Percentiles rank a stretch among this genome's conserved stretches.
Evolutionary conservation across 495 filamentous ascomycete genomes (phyloP).

Genomic region (Venustampulla echinocandica): DNA sequence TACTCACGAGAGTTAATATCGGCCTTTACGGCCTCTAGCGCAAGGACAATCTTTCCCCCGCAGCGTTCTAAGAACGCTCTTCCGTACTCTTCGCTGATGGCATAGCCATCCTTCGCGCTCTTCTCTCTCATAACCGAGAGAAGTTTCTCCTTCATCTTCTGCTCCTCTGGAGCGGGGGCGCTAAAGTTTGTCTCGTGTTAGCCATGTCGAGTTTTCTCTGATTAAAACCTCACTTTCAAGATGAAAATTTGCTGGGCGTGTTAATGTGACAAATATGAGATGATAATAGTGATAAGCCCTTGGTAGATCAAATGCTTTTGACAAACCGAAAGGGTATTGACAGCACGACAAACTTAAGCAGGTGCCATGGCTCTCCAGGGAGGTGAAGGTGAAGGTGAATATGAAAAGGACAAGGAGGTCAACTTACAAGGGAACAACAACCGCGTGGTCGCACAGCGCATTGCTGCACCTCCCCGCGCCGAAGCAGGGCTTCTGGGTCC

Average conservation of each 20-base stretch:
- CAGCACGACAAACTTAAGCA: too few relatives aligned
- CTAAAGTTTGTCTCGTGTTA: background rate
- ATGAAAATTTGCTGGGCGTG: too few relatives aligned
- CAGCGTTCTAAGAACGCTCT: background rate
- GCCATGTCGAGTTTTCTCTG: background rate
- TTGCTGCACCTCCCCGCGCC: background rate
- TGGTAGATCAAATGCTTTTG: too few relatives aligned
- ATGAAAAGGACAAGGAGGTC: background rate
- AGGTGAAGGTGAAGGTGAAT: too few relatives aligned
- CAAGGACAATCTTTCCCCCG: background rate
- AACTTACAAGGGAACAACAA: background rate
- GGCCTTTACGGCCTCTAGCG: slow-evolving; percentile 1
- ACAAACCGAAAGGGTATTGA: too few relatives aligned
- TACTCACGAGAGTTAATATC: slow-evolving; percentile 3
- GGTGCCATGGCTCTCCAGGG: too few relatives aligned
- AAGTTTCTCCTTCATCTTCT: background rate
- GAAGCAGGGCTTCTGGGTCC: background rate
- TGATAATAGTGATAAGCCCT: too few relatives aligned
- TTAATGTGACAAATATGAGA: too few relatives aligned
- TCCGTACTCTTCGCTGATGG: background rate
- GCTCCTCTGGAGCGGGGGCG: background rate
- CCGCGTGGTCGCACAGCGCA: background rate
- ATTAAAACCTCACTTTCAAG: background rate
- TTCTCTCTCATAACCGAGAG: background rate
- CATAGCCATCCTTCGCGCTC: background rate